Conservation (phyloP, 169 alveolate genomes). For the Eimeria sp. region DNA sequence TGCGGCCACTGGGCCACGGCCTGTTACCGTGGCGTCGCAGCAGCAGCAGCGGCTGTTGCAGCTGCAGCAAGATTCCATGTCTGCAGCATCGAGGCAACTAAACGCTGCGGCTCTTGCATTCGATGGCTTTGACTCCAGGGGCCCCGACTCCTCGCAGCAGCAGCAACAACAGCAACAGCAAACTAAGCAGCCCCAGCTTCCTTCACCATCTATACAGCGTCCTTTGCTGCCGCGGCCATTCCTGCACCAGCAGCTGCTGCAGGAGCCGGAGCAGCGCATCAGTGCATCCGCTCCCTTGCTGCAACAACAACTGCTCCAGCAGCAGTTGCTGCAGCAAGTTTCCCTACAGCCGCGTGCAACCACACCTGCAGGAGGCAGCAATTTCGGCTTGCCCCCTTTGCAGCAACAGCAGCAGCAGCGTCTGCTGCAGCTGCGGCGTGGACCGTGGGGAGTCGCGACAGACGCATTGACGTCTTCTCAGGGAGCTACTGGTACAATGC, state of each 20-base stretch:
- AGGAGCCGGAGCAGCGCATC: conserved; percentile 21
- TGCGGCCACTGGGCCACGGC: not conserved
- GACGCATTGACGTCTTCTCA: not conserved
- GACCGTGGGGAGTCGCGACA: not conserved
- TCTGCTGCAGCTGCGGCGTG: conserved; percentile 9
- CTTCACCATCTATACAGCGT: conserved; percentile 17
- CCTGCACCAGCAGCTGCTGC: conserved; percentile 66
- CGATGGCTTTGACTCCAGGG: not conserved
- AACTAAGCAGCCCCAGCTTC: not conserved
- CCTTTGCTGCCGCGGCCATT: conserved; percentile 46
- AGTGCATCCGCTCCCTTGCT: conserved; percentile 18
- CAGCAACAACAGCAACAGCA: conserved; percentile 70
- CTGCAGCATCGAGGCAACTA: conserved; percentile 21
- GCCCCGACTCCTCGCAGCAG: not conserved
- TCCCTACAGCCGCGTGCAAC: not conserved
- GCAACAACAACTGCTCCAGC: conserved; percentile 70
- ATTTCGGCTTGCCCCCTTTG: not conserved
- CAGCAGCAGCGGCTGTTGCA: conserved; percentile 58
- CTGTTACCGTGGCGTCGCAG: not conserved
- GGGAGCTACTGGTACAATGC: not conserved
- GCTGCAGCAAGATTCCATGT: conserved; percentile 39
- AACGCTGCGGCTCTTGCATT: not conserved
- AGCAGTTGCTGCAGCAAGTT: not conserved
- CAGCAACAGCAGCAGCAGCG: conserved; percentile 51
- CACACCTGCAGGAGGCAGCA: conserved; percentile 2